Evolutionary conservation across 331 rosid species (phyloP), one percentile per base, ranked within the genome.

Genomic region (Arachis monticola): DNA sequence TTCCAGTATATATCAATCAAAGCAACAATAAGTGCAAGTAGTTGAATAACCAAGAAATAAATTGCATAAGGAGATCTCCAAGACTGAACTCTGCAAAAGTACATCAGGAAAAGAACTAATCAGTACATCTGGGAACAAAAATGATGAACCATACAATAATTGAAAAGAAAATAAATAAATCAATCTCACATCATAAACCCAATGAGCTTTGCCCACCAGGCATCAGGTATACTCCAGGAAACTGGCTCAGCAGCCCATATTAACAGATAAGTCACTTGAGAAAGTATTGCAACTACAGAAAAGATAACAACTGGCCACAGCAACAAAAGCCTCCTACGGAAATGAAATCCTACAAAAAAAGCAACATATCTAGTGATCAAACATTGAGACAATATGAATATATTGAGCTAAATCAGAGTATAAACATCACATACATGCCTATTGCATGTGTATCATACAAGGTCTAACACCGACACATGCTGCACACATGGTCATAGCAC

Each of bases 151-250:
- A 40, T 57, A 66, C 60, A 77, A 50, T 32, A 45, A 77, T 76
- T 66, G 67, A 14, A 72, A 73, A 53, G 14, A 8, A 78, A 3
- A 3, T 50, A 50, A 10, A 65, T 56, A 73, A 50, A 69, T 60
- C 76, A 72, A 72, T 62, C 92, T 72, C 85, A 95, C 99, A 64
- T 91, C 92, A 87, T 86, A 69, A 95, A 80, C 69, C 99, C 99
- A 58, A 90, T 81, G 85, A 95, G 80, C 74, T 92, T 85, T 76
- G 87, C 86, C 99, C 97, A 90, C 97, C 91, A 86, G 67, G 83
- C 71, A 80, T 85, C 88, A 9, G 83, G 75, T 41, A 73, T 44
- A 58, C 85, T 87, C 92, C 89, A 79, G 65, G 80, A 73, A 57
- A 57, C 67, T 70, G 88, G 91, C 87, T 81, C 85, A 62, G 85